Evolutionary conservation across 2,329 filamentous ascomycete species (phyloP).

Genomic region (Alternaria ventricosa): DNA sequence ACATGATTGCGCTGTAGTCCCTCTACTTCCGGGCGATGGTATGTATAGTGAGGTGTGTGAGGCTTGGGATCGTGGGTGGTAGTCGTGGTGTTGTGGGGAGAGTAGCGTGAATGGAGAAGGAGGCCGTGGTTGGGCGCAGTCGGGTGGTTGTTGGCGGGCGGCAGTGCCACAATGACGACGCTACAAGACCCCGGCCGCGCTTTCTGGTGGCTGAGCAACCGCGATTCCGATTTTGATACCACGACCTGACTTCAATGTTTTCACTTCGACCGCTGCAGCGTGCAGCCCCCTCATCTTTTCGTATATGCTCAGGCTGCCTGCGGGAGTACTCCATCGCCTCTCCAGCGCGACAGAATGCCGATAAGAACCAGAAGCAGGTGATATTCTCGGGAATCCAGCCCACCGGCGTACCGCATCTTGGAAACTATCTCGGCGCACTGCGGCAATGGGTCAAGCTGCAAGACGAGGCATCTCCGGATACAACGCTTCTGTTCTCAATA

Average conservation of each 20-base stretch:
- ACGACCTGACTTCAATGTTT: conserved; percentile 28
- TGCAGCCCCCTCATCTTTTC: conserved; percentile 14
- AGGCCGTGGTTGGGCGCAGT: conserved; percentile 18
- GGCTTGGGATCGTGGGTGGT: not conserved
- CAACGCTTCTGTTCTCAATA: conserved; percentile 80
- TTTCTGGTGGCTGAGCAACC: conserved; percentile 21
- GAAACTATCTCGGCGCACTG: conserved; percentile 92
- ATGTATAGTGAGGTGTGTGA: not conserved
- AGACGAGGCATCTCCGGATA: conserved; percentile 61
- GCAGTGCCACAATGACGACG: conserved; percentile 41
- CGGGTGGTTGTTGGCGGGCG: conserved; percentile 19
- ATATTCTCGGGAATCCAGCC: conserved; percentile 98
- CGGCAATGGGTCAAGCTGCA: conserved; percentile 86
- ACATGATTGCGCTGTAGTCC: conserved; percentile 42
- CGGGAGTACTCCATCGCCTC: conserved; percentile 9
- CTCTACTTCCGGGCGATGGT: conserved; percentile 3
- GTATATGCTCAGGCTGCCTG: conserved; percentile 14
- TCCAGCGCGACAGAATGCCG: not conserved
- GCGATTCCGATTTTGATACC: conserved; percentile 1
- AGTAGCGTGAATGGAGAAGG: conserved; percentile 5
- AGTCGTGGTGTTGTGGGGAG: conserved; percentile 3
- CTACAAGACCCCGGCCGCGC: conserved; percentile 18
- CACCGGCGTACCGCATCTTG: conserved; percentile 90
- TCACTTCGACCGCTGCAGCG: conserved; percentile 26
- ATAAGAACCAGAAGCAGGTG: conserved; percentile 17